phyloP scores from a whole-genome alignment of 1,284 basidiomycete species.

The Flammula alnicola region DNA sequence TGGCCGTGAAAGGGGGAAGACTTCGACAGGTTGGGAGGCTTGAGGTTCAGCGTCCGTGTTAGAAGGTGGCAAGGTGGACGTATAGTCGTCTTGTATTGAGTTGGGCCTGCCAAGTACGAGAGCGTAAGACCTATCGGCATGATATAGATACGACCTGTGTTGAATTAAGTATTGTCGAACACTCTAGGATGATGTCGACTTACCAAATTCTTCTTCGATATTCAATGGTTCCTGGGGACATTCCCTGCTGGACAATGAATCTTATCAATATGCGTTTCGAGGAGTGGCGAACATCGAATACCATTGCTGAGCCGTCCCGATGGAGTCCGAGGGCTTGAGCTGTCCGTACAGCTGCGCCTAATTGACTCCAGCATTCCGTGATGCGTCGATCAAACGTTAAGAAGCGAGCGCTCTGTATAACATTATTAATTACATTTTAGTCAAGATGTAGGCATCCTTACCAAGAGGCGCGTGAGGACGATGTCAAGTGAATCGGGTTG shows the following conservation, averaged over 20 bases:
- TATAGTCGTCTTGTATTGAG: conserved; percentile 86
- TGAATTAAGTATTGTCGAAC: neutral
- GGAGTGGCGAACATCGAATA: conserved; percentile 34
- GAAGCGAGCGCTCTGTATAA: conserved; percentile 83
- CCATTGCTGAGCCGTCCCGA: conserved; percentile 87
- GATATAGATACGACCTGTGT: conserved; percentile 87
- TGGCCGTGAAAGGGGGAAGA: conserved; percentile 68
- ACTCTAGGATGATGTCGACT: conserved; percentile 9
- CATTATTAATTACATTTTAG: neutral
- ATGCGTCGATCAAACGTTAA: conserved; percentile 88
- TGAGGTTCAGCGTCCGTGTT: conserved; percentile 80
- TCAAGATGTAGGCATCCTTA: conserved; percentile 39
- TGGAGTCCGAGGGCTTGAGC: conserved; percentile 95
- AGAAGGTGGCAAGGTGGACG: conserved; percentile 80
- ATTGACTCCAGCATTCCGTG: conserved; percentile 94
- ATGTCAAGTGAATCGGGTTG: conserved; percentile 90
- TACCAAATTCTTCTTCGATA: conserved; percentile 91
- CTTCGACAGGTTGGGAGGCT: conserved; percentile 44
- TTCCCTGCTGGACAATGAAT: conserved; percentile 47
- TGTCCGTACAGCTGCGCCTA: conserved; percentile 91
- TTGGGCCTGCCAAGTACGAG: conserved; percentile 90
- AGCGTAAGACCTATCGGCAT: conserved; percentile 92
- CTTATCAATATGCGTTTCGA: neutral
- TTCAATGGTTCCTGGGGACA: conserved; percentile 83
- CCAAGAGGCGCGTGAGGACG: conserved; percentile 85